Conservation (phyloP, 495 filamentous ascomycete species). For the Hypoxylon lenormandii region DNA sequence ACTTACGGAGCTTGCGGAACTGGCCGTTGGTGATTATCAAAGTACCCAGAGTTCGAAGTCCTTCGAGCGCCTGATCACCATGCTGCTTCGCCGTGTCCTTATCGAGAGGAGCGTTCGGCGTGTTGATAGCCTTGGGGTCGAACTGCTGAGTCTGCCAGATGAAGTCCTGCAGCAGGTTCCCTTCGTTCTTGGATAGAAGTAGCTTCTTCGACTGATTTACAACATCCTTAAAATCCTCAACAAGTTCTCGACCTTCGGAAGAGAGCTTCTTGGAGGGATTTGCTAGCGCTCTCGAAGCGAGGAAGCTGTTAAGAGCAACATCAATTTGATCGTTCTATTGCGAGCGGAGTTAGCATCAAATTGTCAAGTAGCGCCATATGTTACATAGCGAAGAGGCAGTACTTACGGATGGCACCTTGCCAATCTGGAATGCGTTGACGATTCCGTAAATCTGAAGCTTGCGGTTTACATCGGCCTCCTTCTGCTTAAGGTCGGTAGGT, state of each 20-base stretch:
- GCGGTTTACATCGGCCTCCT: slow-evolving; percentile 79
- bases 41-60: slow-evolving; percentile 87
- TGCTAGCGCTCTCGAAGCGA: slow-evolving; percentile 72
- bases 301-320: slow-evolving; percentile 86
- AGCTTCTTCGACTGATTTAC: slow-evolving; percentile 88
- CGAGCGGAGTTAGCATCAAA: slow-evolving; percentile 48
- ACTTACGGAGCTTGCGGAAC: slow-evolving; percentile 91
- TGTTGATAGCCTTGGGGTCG: slow-evolving; percentile 67
- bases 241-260: slow-evolving; percentile 78
- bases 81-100: slow-evolving; percentile 83
- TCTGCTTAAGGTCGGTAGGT: slow-evolving; percentile 71
- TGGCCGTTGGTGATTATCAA: slow-evolving; percentile 95
- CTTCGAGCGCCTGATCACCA: slow-evolving; percentile 80
- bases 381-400: neutral
- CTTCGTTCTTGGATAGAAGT: slow-evolving; percentile 94
- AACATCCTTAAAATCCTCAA: slow-evolving; percentile 81
- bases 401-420: slow-evolving; percentile 91
- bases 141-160: slow-evolving; percentile 91
- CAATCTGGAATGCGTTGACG: slow-evolving; percentile 83
- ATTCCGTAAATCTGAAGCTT: slow-evolving; percentile 98
- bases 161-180: slow-evolving; percentile 93
- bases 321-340: slow-evolving; percentile 90
- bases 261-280: slow-evolving; percentile 84
- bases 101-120: slow-evolving; percentile 73
- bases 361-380: neutral